Percentiles rank a stretch among this genome's conserved stretches.
Evolutionary conservation across 1,284 basidiomycete species (phyloP).

Genomic region (Afroboletus lepidellus): DNA sequence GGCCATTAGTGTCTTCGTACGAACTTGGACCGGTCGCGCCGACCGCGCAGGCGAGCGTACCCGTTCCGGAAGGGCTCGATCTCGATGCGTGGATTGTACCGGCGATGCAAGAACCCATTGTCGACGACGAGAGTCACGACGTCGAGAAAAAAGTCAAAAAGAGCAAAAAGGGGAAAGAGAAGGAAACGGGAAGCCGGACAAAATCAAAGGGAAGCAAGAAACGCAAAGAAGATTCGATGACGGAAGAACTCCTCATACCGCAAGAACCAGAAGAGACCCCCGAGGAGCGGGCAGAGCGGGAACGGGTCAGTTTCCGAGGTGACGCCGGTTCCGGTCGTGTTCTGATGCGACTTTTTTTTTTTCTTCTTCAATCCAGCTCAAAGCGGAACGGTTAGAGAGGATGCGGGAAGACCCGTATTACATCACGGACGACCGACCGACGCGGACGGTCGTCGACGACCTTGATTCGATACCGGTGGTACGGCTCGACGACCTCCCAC

Average conservation of each 20-base stretch:
- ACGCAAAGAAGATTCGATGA: slow-evolving; percentile 34
- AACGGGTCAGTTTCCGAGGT: slow-evolving; percentile 45
- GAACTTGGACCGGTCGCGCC: slow-evolving; percentile 85
- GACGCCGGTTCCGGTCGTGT: background rate
- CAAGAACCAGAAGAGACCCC: slow-evolving; percentile 47
- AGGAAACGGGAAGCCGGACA: slow-evolving; percentile 37
- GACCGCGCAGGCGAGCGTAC: slow-evolving; percentile 79
- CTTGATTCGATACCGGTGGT: slow-evolving; percentile 86
- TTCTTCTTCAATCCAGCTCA: slow-evolving; percentile 47
- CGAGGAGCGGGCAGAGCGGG: slow-evolving; percentile 57
- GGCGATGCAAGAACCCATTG: slow-evolving; percentile 46
- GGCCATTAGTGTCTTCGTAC: slow-evolving; percentile 77
- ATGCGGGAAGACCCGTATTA: slow-evolving; percentile 87
- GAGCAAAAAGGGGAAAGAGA: slow-evolving; percentile 52
- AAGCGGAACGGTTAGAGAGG: slow-evolving; percentile 70
- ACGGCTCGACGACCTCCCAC: slow-evolving; percentile 67
- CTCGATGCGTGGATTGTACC: slow-evolving; percentile 84
- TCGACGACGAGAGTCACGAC: slow-evolving; percentile 30
- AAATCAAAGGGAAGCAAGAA: slow-evolving; percentile 34
- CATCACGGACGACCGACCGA: slow-evolving; percentile 62
- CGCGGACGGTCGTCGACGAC: slow-evolving; percentile 46
- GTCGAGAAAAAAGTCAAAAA: slow-evolving; percentile 38
- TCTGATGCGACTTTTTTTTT: slow-evolving; percentile 1
- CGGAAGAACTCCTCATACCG: slow-evolving; percentile 29
- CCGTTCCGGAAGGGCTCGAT: slow-evolving; percentile 81